These are phyloP conservation scores for Kalaharituber pfeilii DNA, from an alignment of 2,329 filamentous ascomycete species.

Conservation along the genomic window DNA sequence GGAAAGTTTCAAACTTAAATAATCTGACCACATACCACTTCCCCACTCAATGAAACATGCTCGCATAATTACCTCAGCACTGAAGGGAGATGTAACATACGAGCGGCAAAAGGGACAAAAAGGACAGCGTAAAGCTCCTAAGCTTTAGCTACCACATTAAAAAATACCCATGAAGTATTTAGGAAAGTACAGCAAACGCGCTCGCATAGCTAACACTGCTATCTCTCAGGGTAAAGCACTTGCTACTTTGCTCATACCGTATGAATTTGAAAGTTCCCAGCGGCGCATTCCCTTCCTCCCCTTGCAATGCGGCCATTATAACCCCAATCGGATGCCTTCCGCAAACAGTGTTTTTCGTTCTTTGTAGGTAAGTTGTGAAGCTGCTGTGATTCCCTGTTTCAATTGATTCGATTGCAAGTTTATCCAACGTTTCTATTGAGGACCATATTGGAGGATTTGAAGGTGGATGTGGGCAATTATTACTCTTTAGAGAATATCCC, in stretches of 20 bases:
- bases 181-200: conserved; percentile 60
- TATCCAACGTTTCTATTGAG: conserved; percentile 65
- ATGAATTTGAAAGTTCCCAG: conserved; percentile 54
- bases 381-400: conserved; percentile 52
- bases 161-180: too few relatives aligned
- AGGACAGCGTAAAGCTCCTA: too few relatives aligned
- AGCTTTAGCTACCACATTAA: too few relatives aligned
- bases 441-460: conserved; percentile 52
- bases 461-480: conserved; percentile 26
- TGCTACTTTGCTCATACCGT: conserved; percentile 68
- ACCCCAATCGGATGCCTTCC: conserved; percentile 90
- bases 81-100: neutral
- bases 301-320: conserved; percentile 72
- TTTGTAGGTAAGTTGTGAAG: conserved; percentile 51
- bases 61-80: neutral
- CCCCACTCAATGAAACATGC: neutral
- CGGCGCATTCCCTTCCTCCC: conserved; percentile 31
- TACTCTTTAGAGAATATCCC: conserved; percentile 22
- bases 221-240: conserved; percentile 49
- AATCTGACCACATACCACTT: neutral
- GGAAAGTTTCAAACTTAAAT: too few relatives aligned
- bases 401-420: conserved; percentile 68
- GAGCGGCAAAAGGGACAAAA: neutral
- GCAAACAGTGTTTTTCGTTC: conserved; percentile 81
- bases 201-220: conserved; percentile 92